Percentiles rank a stretch among this genome's conserved stretches.
Conservation (phyloP, 2,329 filamentous ascomycete genomes). For the Thielaviopsis ethacetica region DNA sequence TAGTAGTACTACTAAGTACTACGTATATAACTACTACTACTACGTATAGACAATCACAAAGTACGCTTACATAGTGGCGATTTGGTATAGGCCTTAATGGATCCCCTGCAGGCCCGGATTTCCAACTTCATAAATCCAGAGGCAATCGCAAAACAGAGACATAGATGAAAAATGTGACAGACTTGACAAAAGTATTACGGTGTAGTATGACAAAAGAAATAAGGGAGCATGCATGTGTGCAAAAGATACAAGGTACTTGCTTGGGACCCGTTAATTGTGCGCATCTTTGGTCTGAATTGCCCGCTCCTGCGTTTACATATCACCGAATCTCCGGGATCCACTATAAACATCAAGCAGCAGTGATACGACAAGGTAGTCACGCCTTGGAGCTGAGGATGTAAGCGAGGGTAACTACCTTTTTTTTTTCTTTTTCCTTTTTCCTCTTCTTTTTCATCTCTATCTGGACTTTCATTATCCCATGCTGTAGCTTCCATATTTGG, state of each 20-base stretch:
- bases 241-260: not conserved
- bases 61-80: not conserved
- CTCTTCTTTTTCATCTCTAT: not conserved
- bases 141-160: not conserved
- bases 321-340: conserved; percentile 8
- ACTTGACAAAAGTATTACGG: not conserved
- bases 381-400: not conserved
- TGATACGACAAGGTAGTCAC: not conserved
- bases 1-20: no score
- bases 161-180: not conserved
- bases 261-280: not conserved
- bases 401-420: no score
- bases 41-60: not conserved
- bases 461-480: not conserved
- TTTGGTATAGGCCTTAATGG: not conserved
- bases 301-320: not conserved
- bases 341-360: not conserved
- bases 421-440: not conserved
- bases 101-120: not conserved
- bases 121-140: not conserved
- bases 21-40: no score
- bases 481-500: no score
- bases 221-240: not conserved
- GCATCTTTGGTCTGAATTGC: no score
- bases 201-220: no score